Percentiles rank a stretch among this genome's conserved stretches.
These are phyloP conservation scores for Cystoisospora suis DNA, from an alignment of 169 alveolate genomes.

Conservation along the genomic window DNA sequence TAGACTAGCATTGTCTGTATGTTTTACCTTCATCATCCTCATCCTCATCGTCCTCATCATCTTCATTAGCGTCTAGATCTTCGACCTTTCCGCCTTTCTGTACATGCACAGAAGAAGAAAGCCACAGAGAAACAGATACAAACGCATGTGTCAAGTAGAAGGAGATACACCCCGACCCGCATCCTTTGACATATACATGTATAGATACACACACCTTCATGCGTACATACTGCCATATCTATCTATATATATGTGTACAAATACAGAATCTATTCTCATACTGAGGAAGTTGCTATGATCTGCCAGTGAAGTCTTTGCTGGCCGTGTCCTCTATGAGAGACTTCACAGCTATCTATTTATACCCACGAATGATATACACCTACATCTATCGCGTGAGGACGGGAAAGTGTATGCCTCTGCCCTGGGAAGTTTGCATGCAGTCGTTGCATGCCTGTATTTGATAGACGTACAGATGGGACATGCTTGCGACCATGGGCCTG, in stretches of 20 bases:
- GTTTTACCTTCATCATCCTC: background rate
- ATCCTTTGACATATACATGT: background rate
- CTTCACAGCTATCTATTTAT: background rate
- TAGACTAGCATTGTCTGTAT: no score
- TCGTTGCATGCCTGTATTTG: background rate
- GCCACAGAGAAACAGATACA: background rate
- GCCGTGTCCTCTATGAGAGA: background rate
- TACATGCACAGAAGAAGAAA: background rate
- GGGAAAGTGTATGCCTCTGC: background rate
- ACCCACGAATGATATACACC: background rate
- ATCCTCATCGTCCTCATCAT: conserved; percentile 16
- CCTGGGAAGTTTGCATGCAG: background rate
- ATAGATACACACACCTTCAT: background rate
- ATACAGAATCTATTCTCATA: no score
- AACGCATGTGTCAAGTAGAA: background rate
- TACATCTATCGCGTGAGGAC: background rate
- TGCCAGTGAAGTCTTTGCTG: no score
- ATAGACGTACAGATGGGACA: background rate
- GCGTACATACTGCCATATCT: background rate
- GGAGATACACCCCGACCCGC: background rate
- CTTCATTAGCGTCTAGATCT: background rate
- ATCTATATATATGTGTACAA: background rate
- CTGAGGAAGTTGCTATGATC: no score
- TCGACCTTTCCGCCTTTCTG: conserved; percentile 31
- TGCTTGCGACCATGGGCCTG: background rate